A percentile compares a stretch with the other conserved stretches of the same genome.
Conservation (phyloP, 1,284 basidiomycete genomes). For the Ceraceosorus guamensis region DNA sequence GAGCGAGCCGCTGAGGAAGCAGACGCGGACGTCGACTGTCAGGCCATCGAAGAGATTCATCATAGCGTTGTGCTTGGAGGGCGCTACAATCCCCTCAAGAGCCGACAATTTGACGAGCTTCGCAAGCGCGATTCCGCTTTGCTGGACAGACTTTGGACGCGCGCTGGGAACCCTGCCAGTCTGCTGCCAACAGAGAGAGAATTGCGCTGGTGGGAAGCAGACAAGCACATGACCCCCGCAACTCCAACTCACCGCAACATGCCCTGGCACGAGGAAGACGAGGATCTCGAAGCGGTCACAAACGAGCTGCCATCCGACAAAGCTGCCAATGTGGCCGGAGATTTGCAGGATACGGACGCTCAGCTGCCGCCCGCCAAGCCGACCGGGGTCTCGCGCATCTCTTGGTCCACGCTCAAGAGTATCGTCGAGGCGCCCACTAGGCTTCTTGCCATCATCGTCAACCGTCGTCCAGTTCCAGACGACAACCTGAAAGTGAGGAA, state of each 20-base stretch:
- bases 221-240: not conserved
- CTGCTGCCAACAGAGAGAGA: not conserved
- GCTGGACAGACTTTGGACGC: conserved; percentile 10
- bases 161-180: not conserved
- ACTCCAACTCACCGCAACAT: not conserved
- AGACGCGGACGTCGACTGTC: conserved; percentile 7
- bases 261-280: not conserved
- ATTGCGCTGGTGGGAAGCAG: not conserved
- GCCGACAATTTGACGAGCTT: conserved; percentile 16
- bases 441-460: not conserved
- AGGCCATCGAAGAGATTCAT: conserved; percentile 23
- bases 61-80: conserved; percentile 23
- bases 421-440: no score
- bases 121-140: conserved; percentile 2
- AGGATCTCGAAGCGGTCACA: not conserved
- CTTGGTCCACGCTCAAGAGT: no score
- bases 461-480: not conserved
- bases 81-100: conserved; percentile 8
- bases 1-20: no score
- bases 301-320: not conserved
- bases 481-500: not conserved
- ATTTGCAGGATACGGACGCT: no score
- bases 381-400: no score
- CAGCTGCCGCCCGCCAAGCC: no score
- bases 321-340: not conserved